Evolutionary conservation across 2,329 filamentous ascomycete genomes (phyloP), one percentile per base, ranked within the genome.

Genomic region (Aspergillus ochraceoroseus): DNA sequence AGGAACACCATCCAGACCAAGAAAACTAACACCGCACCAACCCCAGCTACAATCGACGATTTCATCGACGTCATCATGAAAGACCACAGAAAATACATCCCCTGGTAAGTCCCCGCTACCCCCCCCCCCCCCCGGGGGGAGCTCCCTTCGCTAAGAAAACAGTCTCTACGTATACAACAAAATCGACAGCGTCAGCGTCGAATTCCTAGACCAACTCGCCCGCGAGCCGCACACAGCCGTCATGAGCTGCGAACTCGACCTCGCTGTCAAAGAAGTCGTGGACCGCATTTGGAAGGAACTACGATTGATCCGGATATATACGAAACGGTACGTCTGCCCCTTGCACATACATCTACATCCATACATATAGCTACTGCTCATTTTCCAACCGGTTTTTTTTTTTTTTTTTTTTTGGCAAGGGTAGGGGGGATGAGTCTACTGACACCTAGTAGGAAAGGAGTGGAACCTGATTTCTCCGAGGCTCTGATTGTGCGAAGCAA

Each of bases 1-100:
- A 27, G 11, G 17, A 14, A 9, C 17, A 4, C 17, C 19, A 5
- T 4, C 14, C 48, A 25, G 30, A 22, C 2, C 3, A 13, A 22
- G 11, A n/a, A 7, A n/a, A 20, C 41, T 46, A 15, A 46, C 32
- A 17, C 35, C 2, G n/a, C n/a, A n/a, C 31, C n/a, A n/a, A n/a
- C n/a, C n/a, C 7, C 44, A 79, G 87, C 85, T 27, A 96, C 92
- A 1, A 88, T 98, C 23, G 92, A 98, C 70, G 90, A 98, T 67
- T 85, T 98, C 65, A 98, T 98, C 70, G 92, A 98, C 65, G 88
- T 95, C 47, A 95, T 98, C 68, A 96, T 96, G 90, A 94, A 92
- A 67, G 87, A 95, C 62, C 92, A 98, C 72, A 76, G 92, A 61
- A 98, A 94, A 67, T 98, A 98, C 73, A 95, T 98, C 72, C 78